A percentile compares a stretch with the other conserved stretches of the same genome.
phyloP scores from a whole-genome alignment of 371 early-diverging fungal genomes.

The Encephalitozoon hellem region DNA sequence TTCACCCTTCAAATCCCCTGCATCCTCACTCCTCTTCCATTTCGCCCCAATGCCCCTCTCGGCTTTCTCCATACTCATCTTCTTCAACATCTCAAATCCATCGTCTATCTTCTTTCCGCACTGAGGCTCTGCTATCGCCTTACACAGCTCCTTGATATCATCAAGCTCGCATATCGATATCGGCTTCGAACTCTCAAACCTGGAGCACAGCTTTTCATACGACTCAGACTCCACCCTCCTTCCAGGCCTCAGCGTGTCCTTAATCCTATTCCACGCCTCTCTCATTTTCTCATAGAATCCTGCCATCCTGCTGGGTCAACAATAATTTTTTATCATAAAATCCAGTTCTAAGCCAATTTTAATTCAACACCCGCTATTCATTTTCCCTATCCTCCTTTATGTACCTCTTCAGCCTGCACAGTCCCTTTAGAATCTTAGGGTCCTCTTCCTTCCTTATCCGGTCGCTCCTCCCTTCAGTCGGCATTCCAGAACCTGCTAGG shows the following conservation, averaged over 20 bases:
- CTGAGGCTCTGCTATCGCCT: slow-evolving; percentile 1
- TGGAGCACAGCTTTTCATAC: neutral
- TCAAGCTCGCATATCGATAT: neutral
- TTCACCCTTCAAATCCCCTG: neutral
- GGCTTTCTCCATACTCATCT: neutral
- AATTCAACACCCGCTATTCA: neutral
- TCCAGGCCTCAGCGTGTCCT: neutral
- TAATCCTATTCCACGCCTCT: neutral
- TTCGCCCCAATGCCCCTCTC: neutral
- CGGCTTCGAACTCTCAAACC: neutral
- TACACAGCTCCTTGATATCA: neutral
- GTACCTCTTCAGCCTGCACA: neutral
- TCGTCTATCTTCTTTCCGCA: neutral
- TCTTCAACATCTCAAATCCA: slow-evolving; percentile 10
- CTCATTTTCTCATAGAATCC: slow-evolving; percentile 3
- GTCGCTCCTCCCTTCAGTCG: too few relatives aligned
- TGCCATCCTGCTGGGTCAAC: neutral
- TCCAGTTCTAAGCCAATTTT: neutral
- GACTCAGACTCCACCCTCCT: neutral
- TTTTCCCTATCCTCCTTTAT: neutral
- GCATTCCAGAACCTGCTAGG: neutral
- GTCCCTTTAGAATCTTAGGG: neutral
- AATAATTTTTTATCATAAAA: slow-evolving; percentile 11
- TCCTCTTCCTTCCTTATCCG: neutral
- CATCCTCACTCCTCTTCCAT: neutral